These are phyloP conservation scores for Scedosporium dehoogii DNA, from an alignment of 2,329 filamentous ascomycete genomes.

Conservation along the genomic window DNA sequence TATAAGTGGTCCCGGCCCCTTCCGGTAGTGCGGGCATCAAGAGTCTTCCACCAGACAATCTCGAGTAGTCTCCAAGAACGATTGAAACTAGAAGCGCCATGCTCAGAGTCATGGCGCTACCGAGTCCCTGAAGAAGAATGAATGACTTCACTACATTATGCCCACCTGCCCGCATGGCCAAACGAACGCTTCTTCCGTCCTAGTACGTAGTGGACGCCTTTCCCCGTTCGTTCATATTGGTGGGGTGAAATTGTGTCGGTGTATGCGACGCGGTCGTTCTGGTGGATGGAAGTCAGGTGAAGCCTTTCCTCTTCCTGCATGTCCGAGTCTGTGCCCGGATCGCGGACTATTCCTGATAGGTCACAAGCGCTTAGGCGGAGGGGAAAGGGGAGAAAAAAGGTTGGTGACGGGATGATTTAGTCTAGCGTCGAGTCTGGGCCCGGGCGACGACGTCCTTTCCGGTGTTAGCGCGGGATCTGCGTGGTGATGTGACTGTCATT, in stretches of 20 bases:
- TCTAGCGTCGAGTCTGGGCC: not conserved
- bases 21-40: not conserved
- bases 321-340: not conserved
- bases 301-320: not conserved
- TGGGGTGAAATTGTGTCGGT: not conserved
- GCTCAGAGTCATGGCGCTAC: not conserved
- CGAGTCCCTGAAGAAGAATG: not conserved
- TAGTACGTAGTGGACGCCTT: not conserved
- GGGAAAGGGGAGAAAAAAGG: not conserved
- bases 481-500: not conserved
- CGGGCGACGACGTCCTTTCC: not conserved
- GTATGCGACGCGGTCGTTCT: not conserved
- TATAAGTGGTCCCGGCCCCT: not conserved
- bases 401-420: not conserved
- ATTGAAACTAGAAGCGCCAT: not conserved
- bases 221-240: not conserved
- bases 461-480: not conserved
- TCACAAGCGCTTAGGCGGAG: not conserved
- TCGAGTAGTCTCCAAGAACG: not conserved
- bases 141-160: not conserved
- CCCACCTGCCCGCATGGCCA: not conserved
- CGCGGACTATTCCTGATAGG: not conserved
- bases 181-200: not conserved
- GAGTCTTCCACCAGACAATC: not conserved
- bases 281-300: not conserved